A percentile compares a stretch with the other conserved stretches of the same genome.
Conservation (phyloP, 1,139 yeast genomes). For the Keqinozyma sinolaborantium region DNA sequence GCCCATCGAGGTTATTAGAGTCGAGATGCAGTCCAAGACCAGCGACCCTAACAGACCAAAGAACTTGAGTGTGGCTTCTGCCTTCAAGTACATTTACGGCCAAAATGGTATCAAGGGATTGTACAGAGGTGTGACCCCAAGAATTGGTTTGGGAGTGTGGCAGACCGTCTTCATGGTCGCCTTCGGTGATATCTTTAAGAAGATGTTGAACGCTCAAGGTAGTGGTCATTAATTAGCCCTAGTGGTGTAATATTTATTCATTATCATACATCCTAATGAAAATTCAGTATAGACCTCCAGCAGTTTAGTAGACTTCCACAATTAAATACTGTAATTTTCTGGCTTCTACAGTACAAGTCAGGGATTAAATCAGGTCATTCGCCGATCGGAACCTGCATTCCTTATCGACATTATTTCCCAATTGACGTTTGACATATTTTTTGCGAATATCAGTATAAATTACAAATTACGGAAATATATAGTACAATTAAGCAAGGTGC, state of each 20-base stretch:
- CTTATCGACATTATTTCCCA: too few species aligned
- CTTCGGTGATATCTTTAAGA: slow-evolving; percentile 80
- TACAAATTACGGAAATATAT: too few species aligned
- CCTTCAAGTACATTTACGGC: slow-evolving; percentile 78
- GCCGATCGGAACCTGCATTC: too few species aligned
- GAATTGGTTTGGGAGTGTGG: slow-evolving; percentile 96
- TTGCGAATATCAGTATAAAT: too few species aligned
- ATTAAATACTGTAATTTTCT: too few species aligned
- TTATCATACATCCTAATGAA: neutral
- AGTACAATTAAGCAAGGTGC: too few species aligned
- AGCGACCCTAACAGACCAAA: slow-evolving; percentile 93
- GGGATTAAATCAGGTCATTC: too few species aligned
- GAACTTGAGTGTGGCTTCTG: slow-evolving; percentile 75
- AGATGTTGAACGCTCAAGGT: slow-evolving; percentile 42
- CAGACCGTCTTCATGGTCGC: slow-evolving; percentile 99
- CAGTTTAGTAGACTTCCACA: too few species aligned
- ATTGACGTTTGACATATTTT: too few species aligned
- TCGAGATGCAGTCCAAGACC: slow-evolving; percentile 95
- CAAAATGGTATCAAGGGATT: slow-evolving; percentile 86
- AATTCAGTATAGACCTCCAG: too few species aligned
- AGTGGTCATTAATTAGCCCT: slow-evolving; percentile 27
- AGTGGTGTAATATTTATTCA: neutral
- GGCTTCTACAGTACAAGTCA: too few species aligned
- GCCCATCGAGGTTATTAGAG: slow-evolving; percentile 96
- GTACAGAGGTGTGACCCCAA: slow-evolving; percentile 95